Base-by-base conservation (phyloP, 139 green algal genomes). In the Chlamydomonas applanata region DNA sequence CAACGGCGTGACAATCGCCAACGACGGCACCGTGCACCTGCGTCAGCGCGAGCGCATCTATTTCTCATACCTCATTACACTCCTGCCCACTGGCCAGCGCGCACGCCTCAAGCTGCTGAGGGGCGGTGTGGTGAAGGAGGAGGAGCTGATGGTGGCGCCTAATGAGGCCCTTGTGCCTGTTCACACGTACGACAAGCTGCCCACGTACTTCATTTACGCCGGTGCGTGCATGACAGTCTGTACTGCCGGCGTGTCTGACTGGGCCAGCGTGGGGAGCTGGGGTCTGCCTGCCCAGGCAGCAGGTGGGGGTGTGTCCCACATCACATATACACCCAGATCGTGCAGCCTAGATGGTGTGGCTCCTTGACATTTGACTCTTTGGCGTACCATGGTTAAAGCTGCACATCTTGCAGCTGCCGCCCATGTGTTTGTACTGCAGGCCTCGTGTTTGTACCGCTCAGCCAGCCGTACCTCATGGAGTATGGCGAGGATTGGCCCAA, bases 11-110 rank as follows among this genome's bases (percentile, higher is more conserved):
- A 67, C 65, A 13, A 88, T 94, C 3, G 86, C 89, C 24, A 86
- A 83, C 34, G 76, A 89, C 70, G 83, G 83, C 73, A 88, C 80
- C 3, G 79, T 94, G 25, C 79, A 77, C 57, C 88, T 93, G 72
- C 80, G 89, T 16, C 75, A 83, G 27, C 78, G 85, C 36, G 89
- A 94, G 78, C 83, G 89, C 44, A 91, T 94, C 71, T 86, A 89
- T 69, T 94, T 94, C 80, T 88, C 89, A 44, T 79, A 78, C 71
- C 85, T 94, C 64, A 86, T 93, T 60, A 90, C 82, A 4, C 63
- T 84, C 14, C 85, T 87, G 33, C 79, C 84, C 29, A 87, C 84
- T 7, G 84, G 76, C 19, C 59, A 45, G 32, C 78, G 69, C 13
- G 76, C 78, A 19, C 59, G 57, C 36, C 24, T 89, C 40, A 85